These are phyloP conservation scores for Passalora sequoiae DNA, from an alignment of 2,329 filamentous ascomycete species.

Conservation along the genomic window DNA sequence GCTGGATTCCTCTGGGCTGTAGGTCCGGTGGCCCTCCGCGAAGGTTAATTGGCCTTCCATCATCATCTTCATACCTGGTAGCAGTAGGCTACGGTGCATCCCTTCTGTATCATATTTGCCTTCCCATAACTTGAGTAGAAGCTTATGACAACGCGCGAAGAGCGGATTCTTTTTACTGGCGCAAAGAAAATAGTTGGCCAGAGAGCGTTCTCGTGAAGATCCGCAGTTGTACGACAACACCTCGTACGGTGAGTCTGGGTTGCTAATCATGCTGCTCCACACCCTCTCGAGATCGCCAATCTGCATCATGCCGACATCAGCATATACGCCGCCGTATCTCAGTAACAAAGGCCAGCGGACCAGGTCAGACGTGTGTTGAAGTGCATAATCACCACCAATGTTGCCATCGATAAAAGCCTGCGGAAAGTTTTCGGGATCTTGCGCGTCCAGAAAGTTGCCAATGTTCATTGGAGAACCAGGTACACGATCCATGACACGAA, in stretches of 20 bases:
- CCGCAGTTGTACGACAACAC: conserved; percentile 46
- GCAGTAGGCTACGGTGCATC: conserved; percentile 46
- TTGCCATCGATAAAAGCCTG: conserved; percentile 47
- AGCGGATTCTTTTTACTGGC: conserved; percentile 42
- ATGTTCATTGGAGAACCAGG: conserved; percentile 46
- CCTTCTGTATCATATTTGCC: conserved; percentile 49
- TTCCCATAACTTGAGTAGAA: conserved; percentile 52
- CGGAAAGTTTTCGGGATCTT: conserved; percentile 44
- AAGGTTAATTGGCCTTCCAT: conserved; percentile 26
- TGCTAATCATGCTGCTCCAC: conserved; percentile 48
- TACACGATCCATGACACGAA: conserved; percentile 49
- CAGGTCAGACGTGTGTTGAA: conserved; percentile 55
- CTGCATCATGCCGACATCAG: conserved; percentile 53
- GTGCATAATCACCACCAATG: conserved; percentile 47
- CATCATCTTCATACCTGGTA: conserved; percentile 41
- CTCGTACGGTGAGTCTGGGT: conserved; percentile 45
- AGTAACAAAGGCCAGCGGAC: conserved; percentile 55
- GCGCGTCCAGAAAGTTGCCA: conserved; percentile 45
- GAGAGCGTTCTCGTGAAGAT: conserved; percentile 31
- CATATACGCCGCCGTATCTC: conserved; percentile 54
- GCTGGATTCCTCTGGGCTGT: conserved; percentile 33
- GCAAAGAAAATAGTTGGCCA: conserved; percentile 50
- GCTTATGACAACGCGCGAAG: conserved; percentile 46
- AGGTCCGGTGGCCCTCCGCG: conserved; percentile 32
- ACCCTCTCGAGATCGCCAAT: conserved; percentile 54